A percentile compares a stretch with the other conserved stretches of the same genome.
Evolutionary conservation across 139 green algal genomes (phyloP).

Genomic region (Haematococcus sp.): DNA sequence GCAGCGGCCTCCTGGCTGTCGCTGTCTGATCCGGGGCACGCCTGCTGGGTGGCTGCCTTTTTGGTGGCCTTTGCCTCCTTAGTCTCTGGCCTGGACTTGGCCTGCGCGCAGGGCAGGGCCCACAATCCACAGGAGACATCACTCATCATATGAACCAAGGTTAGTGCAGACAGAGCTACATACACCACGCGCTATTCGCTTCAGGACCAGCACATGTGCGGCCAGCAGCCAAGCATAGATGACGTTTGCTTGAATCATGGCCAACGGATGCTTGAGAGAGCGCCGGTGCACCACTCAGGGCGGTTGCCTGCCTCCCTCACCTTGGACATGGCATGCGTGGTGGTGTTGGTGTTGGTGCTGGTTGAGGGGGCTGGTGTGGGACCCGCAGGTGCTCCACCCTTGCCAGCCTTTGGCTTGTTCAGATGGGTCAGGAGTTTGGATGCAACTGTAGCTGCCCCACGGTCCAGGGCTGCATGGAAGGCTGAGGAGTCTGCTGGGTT

Average conservation of each 20-base stretch:
- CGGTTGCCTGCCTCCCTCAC: too few relatives aligned
- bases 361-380: neutral
- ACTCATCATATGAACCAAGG: too few relatives aligned
- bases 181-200: too few relatives aligned
- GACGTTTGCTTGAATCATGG: too few relatives aligned
- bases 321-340: neutral
- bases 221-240: too few relatives aligned
- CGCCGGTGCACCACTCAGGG: too few relatives aligned
- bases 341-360: neutral
- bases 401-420: constrained; percentile 26
- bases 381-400: neutral
- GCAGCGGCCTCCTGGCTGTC: too few relatives aligned
- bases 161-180: too few relatives aligned
- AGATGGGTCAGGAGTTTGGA: constrained; percentile 36
- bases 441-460: constrained; percentile 29
- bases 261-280: too few relatives aligned
- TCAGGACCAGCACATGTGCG: too few relatives aligned
- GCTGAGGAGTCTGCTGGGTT: constrained; percentile 43
- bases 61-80: neutral
- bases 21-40: too few relatives aligned
- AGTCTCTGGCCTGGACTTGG: neutral
- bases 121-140: too few relatives aligned
- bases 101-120: neutral
- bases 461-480: constrained; percentile 36
- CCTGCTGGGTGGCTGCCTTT: neutral